These are phyloP conservation scores for Omphalotus olearius DNA, from an alignment of 1,284 basidiomycete species.

Conservation along the genomic window DNA sequence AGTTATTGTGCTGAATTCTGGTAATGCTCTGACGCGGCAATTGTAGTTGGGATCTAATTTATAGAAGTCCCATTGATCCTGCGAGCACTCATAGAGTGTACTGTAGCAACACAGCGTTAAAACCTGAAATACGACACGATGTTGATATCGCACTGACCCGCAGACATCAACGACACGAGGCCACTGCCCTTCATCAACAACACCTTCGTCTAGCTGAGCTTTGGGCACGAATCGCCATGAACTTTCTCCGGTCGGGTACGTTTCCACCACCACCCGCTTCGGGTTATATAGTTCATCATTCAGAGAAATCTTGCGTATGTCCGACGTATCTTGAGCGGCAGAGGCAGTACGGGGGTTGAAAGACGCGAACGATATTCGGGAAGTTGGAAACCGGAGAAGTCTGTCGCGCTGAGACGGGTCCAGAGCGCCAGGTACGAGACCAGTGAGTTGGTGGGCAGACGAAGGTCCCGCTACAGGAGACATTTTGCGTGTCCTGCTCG, in stretches of 20 bases:
- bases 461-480: slow-evolving; percentile 10
- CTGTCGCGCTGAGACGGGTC: slow-evolving; percentile 57
- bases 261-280: slow-evolving; percentile 70
- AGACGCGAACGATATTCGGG: slow-evolving; percentile 59
- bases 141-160: slow-evolving; percentile 46
- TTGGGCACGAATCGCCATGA: slow-evolving; percentile 74
- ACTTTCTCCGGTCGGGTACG: slow-evolving; percentile 41
- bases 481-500: not conserved
- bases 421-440: slow-evolving; percentile 49
- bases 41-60: slow-evolving; percentile 69
- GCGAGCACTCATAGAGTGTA: slow-evolving; percentile 45
- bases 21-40: slow-evolving; percentile 49
- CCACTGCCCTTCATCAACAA: slow-evolving; percentile 62
- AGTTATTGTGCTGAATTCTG: slow-evolving; percentile 39
- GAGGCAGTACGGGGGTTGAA: slow-evolving; percentile 65
- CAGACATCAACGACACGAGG: slow-evolving; percentile 62
- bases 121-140: not conserved
- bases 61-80: slow-evolving; percentile 81
- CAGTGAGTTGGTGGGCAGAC: slow-evolving; percentile 21
- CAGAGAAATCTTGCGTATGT: slow-evolving; percentile 34
- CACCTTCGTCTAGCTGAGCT: slow-evolving; percentile 51
- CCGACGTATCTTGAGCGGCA: slow-evolving; percentile 28
- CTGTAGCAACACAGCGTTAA: slow-evolving; percentile 25
- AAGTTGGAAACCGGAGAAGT: slow-evolving; percentile 48
- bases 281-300: slow-evolving; percentile 48